Conservation (phyloP, 2,329 filamentous ascomycete species). For the Xylaria sp. region DNA sequence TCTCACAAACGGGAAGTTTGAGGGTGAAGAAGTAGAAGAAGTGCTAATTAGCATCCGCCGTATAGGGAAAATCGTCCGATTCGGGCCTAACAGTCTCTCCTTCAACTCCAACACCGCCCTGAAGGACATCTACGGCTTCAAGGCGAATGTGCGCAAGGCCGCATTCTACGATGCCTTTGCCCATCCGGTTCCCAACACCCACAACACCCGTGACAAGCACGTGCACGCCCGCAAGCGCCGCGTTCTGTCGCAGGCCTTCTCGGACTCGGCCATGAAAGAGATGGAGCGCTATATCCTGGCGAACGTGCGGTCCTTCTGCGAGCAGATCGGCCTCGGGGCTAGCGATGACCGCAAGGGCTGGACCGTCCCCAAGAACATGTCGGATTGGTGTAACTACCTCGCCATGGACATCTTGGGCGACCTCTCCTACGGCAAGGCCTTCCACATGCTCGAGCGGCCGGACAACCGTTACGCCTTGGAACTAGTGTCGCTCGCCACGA, state of each 20-base stretch:
- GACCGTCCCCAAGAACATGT: slow-evolving; percentile 65
- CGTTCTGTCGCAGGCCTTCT: slow-evolving; percentile 75
- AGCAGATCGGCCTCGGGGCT: slow-evolving; percentile 54
- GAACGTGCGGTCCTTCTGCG: slow-evolving; percentile 71
- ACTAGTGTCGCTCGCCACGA: slow-evolving; percentile 70
- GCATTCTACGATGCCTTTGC: slow-evolving; percentile 77
- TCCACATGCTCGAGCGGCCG: slow-evolving; percentile 63
- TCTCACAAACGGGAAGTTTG: neutral
- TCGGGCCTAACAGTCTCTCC: slow-evolving; percentile 77
- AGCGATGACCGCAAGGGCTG: slow-evolving; percentile 59
- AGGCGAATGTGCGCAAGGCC: slow-evolving; percentile 68
- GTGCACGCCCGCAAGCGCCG: slow-evolving; percentile 73
- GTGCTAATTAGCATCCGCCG: slow-evolving; percentile 16
- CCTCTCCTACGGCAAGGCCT: slow-evolving; percentile 65
- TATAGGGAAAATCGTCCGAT: slow-evolving; percentile 70
- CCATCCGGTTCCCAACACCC: slow-evolving; percentile 73
- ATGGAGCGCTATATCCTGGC: slow-evolving; percentile 71
- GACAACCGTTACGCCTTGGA: slow-evolving; percentile 71
- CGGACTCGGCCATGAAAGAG: slow-evolving; percentile 67
- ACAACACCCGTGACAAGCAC: slow-evolving; percentile 72
- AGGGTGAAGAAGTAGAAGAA: neutral
- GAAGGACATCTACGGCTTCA: slow-evolving; percentile 69
- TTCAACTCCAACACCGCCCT: slow-evolving; percentile 75
- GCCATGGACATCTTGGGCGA: slow-evolving; percentile 68
- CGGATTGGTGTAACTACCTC: slow-evolving; percentile 66